Conservation (phyloP, 495 filamentous ascomycete species). For the Hyphodiscus hymeniophilus region DNA sequence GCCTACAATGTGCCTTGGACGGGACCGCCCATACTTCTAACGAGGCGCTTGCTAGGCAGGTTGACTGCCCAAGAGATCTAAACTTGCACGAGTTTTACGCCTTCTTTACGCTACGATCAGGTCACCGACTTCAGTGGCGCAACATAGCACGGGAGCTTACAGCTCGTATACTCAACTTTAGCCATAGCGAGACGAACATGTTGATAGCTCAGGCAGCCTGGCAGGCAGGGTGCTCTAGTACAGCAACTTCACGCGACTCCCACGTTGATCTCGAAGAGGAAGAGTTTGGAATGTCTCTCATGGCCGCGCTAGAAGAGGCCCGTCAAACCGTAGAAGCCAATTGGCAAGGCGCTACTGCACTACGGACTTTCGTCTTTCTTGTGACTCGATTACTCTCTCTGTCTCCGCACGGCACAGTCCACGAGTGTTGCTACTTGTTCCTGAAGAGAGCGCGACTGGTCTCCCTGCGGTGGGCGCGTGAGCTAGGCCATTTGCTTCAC, state of each 20-base stretch:
- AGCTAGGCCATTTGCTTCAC: slow-evolving; percentile 12
- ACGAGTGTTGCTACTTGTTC: slow-evolving; percentile 6
- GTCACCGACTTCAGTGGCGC: slow-evolving; percentile 33
- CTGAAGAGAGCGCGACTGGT: slow-evolving; percentile 11
- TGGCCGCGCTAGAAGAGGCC: slow-evolving; percentile 19
- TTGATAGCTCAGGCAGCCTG: slow-evolving; percentile 31
- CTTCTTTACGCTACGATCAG: slow-evolving; percentile 28
- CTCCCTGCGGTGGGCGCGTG: slow-evolving; percentile 11
- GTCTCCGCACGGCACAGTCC: slow-evolving; percentile 13
- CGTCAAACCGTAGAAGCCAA: slow-evolving; percentile 26
- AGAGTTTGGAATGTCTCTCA: slow-evolving; percentile 17
- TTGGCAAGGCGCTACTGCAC: slow-evolving; percentile 28
- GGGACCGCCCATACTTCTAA: slow-evolving; percentile 26
- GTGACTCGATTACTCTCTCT: slow-evolving; percentile 23
- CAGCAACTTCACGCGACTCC: slow-evolving; percentile 14
- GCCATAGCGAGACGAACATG: slow-evolving; percentile 25
- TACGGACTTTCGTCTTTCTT: slow-evolving; percentile 24
- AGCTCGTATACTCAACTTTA: slow-evolving; percentile 25
- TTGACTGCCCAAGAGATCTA: slow-evolving; percentile 24
- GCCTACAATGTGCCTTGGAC: slow-evolving; percentile 29
- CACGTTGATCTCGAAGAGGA: slow-evolving; percentile 27
- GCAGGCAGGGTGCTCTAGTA: slow-evolving; percentile 24
- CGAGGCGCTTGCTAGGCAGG: slow-evolving; percentile 20
- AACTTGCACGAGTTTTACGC: slow-evolving; percentile 32
- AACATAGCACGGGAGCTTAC: slow-evolving; percentile 33